Base-by-base conservation (phyloP, 768 basidiomycete species). In the Nidularia pulvinata region DNA sequence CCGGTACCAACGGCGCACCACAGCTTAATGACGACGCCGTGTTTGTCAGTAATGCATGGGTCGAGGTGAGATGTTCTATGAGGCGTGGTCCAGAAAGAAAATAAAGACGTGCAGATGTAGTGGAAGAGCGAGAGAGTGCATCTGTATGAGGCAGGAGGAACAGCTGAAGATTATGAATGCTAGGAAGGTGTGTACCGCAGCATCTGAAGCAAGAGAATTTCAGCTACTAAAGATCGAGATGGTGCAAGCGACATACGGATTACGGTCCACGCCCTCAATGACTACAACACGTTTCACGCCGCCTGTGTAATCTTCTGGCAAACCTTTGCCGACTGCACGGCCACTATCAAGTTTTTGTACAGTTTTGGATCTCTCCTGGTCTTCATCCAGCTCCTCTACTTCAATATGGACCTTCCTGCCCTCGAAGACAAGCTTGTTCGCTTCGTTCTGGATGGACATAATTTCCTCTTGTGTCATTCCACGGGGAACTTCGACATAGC, bases 31-130 rank as follows among this genome's bases (percentile, higher is more conserved):
- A 78, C 2, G 80, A 70, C 0, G 91, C 78, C 0, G 87, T 77
- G 45, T 65, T 66, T 2, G 83, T 74, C 34, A 94, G 75, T 4
- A 79, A 64, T 9, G 69, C 65, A 59, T 91, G 88, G 0, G 83
- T 75, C 2, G 80, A 74, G 2, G 80, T 73, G 50, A 94, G 73
- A 61, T 90, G 78, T 2, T 74, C 62, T 44, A 89, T 80, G 5
- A 93, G 78, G 22, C 93, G 85, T 13, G 89, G 86, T 4, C 93
- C 94, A n/a, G 85, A 73, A 48, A 89, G 77, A 73, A 97, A 95
- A 71, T 85, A 91, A 4, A 95, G 78, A 25, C 92, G 85, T 22
- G 83, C 84, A 53, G 86, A 85, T 0, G 83, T 80, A 2, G 83
- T 78, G 13, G 74, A 73, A 6, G 86, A 79, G 7, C 87, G 80